Evolutionary conservation across 805 yeast genomes (phyloP).

Genomic region (Candida coleopterorum): DNA sequence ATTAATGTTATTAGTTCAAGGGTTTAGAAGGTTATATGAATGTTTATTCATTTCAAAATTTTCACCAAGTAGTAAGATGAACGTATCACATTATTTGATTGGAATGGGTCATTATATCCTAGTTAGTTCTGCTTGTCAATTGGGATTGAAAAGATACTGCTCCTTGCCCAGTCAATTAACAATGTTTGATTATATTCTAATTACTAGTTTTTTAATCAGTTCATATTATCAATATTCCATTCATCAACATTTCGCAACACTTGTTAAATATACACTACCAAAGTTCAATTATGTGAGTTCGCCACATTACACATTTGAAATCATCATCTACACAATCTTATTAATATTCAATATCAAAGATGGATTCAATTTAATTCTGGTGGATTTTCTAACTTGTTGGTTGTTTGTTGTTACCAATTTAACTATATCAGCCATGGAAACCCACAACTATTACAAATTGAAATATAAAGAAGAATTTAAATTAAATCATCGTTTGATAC

Average conservation of each 20-base stretch:
- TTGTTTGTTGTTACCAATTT: conserved; percentile 43
- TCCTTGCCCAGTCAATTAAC: conserved; percentile 9
- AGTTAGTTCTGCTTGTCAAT: conserved; percentile 36
- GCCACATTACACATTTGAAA: conserved; percentile 71
- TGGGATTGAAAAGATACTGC: conserved; percentile 16
- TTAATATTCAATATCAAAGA: conserved; percentile 14
- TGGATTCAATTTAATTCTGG: not conserved
- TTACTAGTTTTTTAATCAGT: conserved; percentile 43
- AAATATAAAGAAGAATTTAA: conserved; percentile 24
- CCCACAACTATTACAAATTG: conserved; percentile 41
- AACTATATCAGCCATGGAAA: conserved; percentile 51
- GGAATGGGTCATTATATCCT: conserved; percentile 58
- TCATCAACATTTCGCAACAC: conserved; percentile 45
- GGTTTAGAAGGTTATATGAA: conserved; percentile 52
- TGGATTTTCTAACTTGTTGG: conserved; percentile 20
- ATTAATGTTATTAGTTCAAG: conserved; percentile 39
- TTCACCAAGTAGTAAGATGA: conserved; percentile 48
- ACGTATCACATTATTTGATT: conserved; percentile 59
- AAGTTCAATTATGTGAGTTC: conserved; percentile 41
- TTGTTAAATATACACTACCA: conserved; percentile 58
- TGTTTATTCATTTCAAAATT: conserved; percentile 47
- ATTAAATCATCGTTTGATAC: conserved; percentile 32
- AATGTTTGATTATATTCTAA: conserved; percentile 17
- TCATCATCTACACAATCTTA: conserved; percentile 46
- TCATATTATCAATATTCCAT: conserved; percentile 51